These are phyloP conservation scores for Leccinum imitatum DNA, from an alignment of 768 basidiomycete species.

Conservation along the genomic window DNA sequence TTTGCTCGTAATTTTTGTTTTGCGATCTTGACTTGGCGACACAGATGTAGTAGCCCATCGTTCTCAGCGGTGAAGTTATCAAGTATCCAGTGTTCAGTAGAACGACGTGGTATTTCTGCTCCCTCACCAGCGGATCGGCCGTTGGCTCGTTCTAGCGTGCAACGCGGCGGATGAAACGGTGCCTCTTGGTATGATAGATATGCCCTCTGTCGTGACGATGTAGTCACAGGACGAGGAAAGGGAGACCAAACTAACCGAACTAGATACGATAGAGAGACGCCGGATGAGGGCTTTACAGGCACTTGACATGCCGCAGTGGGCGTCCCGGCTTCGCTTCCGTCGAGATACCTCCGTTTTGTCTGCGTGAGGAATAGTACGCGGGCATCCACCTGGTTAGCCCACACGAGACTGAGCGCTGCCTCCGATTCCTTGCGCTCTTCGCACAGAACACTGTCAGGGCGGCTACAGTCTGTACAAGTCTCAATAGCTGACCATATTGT, in stretches of 20 bases:
- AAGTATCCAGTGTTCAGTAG: constrained; percentile 38
- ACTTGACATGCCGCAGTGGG: background rate
- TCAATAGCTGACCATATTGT: constrained; percentile 52
- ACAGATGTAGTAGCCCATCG: constrained; percentile 54
- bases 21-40: constrained; percentile 17
- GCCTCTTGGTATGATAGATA: constrained; percentile 37
- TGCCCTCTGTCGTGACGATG: constrained; percentile 62
- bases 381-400: constrained; percentile 88
- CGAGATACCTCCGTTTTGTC: constrained; percentile 48
- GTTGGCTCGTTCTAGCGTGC: constrained; percentile 1
- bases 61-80: constrained; percentile 23
- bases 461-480: constrained; percentile 77
- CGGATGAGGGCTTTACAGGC: constrained; percentile 48
- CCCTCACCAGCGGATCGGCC: constrained; percentile 9
- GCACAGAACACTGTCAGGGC: constrained; percentile 56
- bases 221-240: constrained; percentile 69
- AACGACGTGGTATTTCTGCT: constrained; percentile 25
- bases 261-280: constrained; percentile 76
- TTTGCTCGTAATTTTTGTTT: background rate
- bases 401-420: constrained; percentile 82
- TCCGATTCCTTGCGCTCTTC: constrained; percentile 58
- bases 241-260: constrained; percentile 42
- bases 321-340: constrained; percentile 30
- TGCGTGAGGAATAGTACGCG: too few relatives aligned
- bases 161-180: constrained; percentile 9